Evolutionary conservation across 1,284 basidiomycete species (phyloP).

Genomic region (Lignosus rhinocerotis): DNA sequence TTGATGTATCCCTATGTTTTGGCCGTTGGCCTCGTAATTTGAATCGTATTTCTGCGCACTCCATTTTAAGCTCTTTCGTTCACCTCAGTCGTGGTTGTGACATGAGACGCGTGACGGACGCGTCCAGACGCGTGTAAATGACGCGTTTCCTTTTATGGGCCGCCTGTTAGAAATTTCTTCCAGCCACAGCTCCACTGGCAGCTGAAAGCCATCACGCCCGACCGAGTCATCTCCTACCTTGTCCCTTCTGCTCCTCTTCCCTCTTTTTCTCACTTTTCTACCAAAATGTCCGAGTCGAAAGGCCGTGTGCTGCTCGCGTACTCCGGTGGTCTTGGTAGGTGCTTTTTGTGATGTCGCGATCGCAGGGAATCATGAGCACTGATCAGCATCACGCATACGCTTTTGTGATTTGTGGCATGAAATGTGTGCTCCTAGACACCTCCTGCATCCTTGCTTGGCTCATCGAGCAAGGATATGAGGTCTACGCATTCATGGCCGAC

Average conservation of each 20-base stretch:
- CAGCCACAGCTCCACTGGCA: background rate
- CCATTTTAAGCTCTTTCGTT: background rate
- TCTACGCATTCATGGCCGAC: slow-evolving; percentile 98
- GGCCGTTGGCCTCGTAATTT: slow-evolving; percentile 12
- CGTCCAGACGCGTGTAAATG: slow-evolving; percentile 10
- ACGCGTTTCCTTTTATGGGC: slow-evolving; percentile 9
- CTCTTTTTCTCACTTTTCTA: background rate
- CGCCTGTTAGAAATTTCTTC: slow-evolving; percentile 10
- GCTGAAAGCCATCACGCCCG: slow-evolving; percentile 1
- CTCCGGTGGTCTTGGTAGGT: slow-evolving; percentile 95
- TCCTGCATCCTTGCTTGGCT: slow-evolving; percentile 97
- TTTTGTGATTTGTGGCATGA: background rate
- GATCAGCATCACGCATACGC: background rate
- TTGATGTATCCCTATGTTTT: slow-evolving; percentile 16
- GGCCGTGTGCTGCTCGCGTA: slow-evolving; percentile 94
- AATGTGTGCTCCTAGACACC: slow-evolving; percentile 63
- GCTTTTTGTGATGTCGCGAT: background rate
- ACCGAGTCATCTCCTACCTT: slow-evolving; percentile 14
- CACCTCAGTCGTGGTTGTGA: slow-evolving; percentile 1
- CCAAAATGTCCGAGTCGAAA: slow-evolving; percentile 41
- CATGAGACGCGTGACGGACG: slow-evolving; percentile 13
- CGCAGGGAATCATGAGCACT: background rate
- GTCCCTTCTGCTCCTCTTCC: background rate
- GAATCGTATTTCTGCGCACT: background rate
- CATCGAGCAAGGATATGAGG: slow-evolving; percentile 97